Conservation (phyloP, 352 stramenopile species). For the Phytophthora niederhauseri region DNA sequence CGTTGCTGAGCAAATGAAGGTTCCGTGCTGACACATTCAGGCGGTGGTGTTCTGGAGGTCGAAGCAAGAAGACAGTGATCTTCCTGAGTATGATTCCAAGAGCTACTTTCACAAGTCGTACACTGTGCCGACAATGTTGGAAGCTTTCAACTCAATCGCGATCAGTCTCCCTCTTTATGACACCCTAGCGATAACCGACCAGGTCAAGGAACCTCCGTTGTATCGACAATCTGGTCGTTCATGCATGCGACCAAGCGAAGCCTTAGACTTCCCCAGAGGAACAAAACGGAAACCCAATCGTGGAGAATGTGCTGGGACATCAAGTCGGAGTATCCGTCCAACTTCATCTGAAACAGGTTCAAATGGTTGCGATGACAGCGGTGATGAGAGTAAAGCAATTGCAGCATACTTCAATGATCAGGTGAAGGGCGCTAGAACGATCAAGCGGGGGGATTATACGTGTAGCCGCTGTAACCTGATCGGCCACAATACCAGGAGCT, state of each 20-base stretch:
- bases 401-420: neutral
- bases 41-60: neutral
- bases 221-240: neutral
- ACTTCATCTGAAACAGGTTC: neutral
- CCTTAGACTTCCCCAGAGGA: neutral
- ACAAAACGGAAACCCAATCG: neutral
- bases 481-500: neutral
- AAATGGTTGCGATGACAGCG: neutral
- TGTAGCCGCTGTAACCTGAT: neutral
- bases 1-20: neutral
- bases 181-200: neutral
- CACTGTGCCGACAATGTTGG: neutral
- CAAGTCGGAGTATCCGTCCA: neutral
- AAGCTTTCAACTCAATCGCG: neutral
- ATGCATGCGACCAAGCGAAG: neutral
- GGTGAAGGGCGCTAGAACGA: neutral
- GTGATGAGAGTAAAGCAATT: conserved; percentile 1
- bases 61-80: neutral
- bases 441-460: neutral
- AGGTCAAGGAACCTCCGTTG: neutral
- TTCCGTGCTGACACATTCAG: neutral
- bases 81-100: neutral
- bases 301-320: neutral
- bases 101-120: neutral
- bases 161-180: neutral